Base-by-base conservation (phyloP, 2,329 filamentous ascomycete genomes). In the Monilinia fructicola region DNA sequence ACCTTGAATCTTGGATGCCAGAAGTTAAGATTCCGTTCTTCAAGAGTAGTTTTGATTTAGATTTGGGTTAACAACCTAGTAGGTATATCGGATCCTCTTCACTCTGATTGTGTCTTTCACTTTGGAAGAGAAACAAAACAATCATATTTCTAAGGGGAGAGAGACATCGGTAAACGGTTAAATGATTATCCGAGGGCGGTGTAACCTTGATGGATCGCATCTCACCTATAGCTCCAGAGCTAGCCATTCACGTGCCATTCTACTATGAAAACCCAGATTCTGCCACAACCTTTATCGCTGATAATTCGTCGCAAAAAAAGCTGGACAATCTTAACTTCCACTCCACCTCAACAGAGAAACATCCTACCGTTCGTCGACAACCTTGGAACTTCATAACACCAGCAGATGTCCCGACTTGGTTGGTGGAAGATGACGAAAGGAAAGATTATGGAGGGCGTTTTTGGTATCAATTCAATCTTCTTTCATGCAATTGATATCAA, bases 401-500 rank as follows among this genome's bases (percentile, higher is more conserved):
- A 65, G 54, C 71, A 68, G 65, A 73, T 74, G 70, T 71, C 68
- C 42, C 40, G 54, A 54, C 56, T 52, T 50, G 40, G 67, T 46
- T 72, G 73, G 63, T 71, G 73, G 70, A 76, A 59, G 67, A 75
- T 76, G 75, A 69, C 69, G 54, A 68, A 68, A 64, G 72, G 72
- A 65, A 84, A 83, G 75, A 79, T 87, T 67, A 77, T 87, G 65
- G 87, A 90, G 76, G 87, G 87, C 71, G 81, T 87, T 68, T 85
- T 89, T 73, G 85, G 85, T 87, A 80, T 71, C 77, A 75, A 62
- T 21, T 1, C 16, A 26, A 50, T 18, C 38, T 35, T 54, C 23
- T 16, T 18, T 4, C 46, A 31, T 31, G 38, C 42, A 66, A 50
- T 18, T 44, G 60, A 10, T 18, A 40, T 50, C 35, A 56, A 64